Evolutionary conservation across 2,329 filamentous ascomycete species (phyloP).

Genomic region (Fusarium piperis): DNA sequence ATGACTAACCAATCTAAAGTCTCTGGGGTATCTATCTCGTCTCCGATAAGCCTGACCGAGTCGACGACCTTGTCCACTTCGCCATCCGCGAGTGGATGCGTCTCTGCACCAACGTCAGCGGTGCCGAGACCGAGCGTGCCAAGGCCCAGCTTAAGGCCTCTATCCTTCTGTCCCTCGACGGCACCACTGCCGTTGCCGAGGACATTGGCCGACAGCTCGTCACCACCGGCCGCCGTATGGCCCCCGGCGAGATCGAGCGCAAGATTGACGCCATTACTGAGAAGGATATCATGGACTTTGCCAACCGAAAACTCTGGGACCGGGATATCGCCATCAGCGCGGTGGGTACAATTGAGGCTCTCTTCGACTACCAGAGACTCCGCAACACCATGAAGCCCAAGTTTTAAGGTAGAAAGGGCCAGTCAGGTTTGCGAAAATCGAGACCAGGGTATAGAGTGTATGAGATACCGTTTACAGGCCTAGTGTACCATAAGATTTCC

Average conservation of each 20-base stretch:
- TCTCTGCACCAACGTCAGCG: constrained; percentile 85
- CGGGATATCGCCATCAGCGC: constrained; percentile 94
- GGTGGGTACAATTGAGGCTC: constrained; percentile 90
- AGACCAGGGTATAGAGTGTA: constrained; percentile 65
- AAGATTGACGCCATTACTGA: constrained; percentile 88
- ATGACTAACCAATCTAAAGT: constrained; percentile 60
- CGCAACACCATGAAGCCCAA: constrained; percentile 90
- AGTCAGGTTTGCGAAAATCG: constrained; percentile 48
- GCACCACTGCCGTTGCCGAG: constrained; percentile 96
- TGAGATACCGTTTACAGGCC: constrained; percentile 62
- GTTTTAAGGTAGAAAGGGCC: constrained; percentile 56
- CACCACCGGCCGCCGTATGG: constrained; percentile 93
- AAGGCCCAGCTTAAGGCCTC: constrained; percentile 99
- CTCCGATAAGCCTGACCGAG: constrained; percentile 83
- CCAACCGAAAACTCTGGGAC: constrained; percentile 95
- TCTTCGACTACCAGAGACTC: constrained; percentile 80
- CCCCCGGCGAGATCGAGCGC: constrained; percentile 92
- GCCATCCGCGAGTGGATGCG: constrained; percentile 98
- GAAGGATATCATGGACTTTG: constrained; percentile 97
- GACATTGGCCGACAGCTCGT: constrained; percentile 99
- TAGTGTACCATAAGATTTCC: constrained; percentile 65
- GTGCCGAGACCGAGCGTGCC: constrained; percentile 95
- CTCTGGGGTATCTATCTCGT: constrained; percentile 99
- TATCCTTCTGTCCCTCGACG: constrained; percentile 95
- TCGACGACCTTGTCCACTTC: constrained; percentile 98